These are phyloP conservation scores for Clausena lansium DNA, from an alignment of 345 rosid genomes.

Conservation along the genomic window DNA sequence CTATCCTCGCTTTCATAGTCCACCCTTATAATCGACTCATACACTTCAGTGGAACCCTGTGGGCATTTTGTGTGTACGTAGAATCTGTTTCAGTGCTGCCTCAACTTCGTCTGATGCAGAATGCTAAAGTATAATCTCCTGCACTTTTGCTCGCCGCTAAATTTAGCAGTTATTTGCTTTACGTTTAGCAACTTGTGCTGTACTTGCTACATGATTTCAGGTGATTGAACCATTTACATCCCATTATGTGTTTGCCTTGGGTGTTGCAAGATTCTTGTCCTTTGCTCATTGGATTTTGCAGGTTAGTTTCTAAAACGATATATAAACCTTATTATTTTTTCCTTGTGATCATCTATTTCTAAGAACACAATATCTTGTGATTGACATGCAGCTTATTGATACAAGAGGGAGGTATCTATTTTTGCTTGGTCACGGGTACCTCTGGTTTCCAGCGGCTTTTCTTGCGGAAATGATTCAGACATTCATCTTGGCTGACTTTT, in stretches of 20 bases:
- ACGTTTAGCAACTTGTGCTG: too few species aligned
- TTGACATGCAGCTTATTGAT: conserved; percentile 45
- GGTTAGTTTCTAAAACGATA: conserved; percentile 26
- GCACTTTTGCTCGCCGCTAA: neutral
- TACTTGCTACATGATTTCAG: conserved; percentile 30
- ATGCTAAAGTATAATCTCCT: conserved; percentile 54
- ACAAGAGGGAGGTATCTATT: conserved; percentile 46
- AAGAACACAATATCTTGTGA: neutral
- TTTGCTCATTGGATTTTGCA: conserved; percentile 82
- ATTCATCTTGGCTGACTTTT: conserved; percentile 82
- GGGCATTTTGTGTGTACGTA: conserved; percentile 63
- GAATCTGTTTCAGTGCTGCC: conserved; percentile 85
- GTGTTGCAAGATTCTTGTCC: conserved; percentile 66
- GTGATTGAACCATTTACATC: conserved; percentile 85
- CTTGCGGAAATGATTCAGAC: conserved; percentile 73
- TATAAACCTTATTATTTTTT: neutral
- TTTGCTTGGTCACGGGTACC: conserved; percentile 50
- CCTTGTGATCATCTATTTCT: neutral
- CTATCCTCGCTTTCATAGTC: conserved; percentile 48
- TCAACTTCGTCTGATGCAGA: conserved; percentile 87
- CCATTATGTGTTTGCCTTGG: conserved; percentile 84
- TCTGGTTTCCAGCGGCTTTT: conserved; percentile 65
- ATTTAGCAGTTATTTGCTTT: neutral
- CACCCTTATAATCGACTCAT: conserved; percentile 31
- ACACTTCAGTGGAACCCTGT: conserved; percentile 32